These are phyloP conservation scores for Rubroboletus pulcherrimus DNA, from an alignment of 768 basidiomycete genomes.

Conservation along the genomic window DNA sequence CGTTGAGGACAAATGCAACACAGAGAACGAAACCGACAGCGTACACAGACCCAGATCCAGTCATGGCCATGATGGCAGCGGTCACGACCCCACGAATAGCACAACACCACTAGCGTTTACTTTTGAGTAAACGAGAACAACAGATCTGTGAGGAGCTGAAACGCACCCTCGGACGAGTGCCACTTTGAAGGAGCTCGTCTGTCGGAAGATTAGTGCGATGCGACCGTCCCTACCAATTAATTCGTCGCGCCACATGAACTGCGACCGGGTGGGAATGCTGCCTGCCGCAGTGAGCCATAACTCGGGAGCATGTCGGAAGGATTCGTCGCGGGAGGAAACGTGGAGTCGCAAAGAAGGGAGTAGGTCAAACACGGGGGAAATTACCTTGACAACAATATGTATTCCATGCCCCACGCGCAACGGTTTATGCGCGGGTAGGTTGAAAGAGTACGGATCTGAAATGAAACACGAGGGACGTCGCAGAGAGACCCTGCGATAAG, in stretches of 20 bases:
- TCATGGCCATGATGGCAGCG: background rate
- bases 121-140: background rate
- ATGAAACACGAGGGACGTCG: too few relatives aligned
- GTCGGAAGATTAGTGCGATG: background rate
- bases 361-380: too few relatives aligned
- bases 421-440: too few relatives aligned
- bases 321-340: too few relatives aligned
- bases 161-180: background rate
- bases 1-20: background rate
- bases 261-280: too few relatives aligned
- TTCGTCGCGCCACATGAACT: background rate
- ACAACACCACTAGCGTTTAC: background rate
- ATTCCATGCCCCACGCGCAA: too few relatives aligned
- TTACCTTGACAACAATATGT: too few relatives aligned
- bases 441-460: too few relatives aligned
- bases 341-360: too few relatives aligned
- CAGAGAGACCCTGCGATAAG: too few relatives aligned
- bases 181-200: background rate
- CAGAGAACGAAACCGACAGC: conserved; percentile 4
- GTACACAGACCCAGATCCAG: conserved; percentile 1
- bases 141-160: background rate
- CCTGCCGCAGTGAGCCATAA: too few relatives aligned
- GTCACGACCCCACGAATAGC: background rate
- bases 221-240: background rate
- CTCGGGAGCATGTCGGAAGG: too few relatives aligned